These are phyloP conservation scores for Boletus subparvulus DNA, from an alignment of 768 basidiomycete genomes.

Conservation along the genomic window DNA sequence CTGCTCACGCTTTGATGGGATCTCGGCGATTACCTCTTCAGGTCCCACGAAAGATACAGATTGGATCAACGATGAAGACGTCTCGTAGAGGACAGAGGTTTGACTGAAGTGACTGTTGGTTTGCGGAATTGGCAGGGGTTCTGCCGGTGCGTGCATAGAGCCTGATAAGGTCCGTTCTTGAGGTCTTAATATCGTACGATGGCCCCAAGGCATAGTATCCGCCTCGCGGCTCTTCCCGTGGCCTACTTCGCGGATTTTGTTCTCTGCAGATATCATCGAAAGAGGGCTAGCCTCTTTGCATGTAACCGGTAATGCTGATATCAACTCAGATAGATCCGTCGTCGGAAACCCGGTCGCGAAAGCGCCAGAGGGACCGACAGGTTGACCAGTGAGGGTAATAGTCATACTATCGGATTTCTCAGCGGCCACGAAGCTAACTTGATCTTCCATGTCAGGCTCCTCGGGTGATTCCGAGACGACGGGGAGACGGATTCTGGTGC, in stretches of 20 bases:
- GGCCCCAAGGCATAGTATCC: neutral
- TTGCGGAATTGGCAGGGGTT: neutral
- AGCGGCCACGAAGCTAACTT: neutral
- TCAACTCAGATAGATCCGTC: neutral
- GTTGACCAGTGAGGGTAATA: neutral
- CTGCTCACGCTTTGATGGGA: neutral
- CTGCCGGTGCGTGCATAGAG: slow-evolving; percentile 19
- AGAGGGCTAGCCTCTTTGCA: neutral
- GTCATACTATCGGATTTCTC: neutral
- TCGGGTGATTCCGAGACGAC: neutral
- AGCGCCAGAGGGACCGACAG: neutral
- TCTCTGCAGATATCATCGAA: neutral
- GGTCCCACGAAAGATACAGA: neutral
- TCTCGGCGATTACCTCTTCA: neutral
- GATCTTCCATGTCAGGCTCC: neutral
- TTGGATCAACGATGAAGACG: neutral
- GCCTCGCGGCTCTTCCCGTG: neutral
- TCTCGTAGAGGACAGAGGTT: neutral
- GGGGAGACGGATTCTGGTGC: no score
- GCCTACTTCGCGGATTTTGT: neutral
- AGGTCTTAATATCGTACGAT: neutral
- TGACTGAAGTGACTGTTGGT: neutral
- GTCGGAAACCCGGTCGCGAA: neutral
- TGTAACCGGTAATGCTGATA: neutral
- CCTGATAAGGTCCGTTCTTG: slow-evolving; percentile 4